A percentile compares a stretch with the other conserved stretches of the same genome.
phyloP scores from a whole-genome alignment of 768 basidiomycete species.

The Tylopilus plumbeoviolaceoides region DNA sequence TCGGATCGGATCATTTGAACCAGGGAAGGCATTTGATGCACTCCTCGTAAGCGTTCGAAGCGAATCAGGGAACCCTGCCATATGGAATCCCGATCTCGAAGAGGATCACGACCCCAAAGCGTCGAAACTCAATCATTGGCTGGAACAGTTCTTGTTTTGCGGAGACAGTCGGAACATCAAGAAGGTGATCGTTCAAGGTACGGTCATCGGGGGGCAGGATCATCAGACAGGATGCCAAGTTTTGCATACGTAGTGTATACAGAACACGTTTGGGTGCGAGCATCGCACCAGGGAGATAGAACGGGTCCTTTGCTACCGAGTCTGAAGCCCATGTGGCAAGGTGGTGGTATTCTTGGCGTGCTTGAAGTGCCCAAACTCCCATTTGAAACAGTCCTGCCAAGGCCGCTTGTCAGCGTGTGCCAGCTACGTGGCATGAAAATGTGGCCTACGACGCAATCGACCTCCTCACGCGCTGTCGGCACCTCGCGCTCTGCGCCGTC shows the following conservation, averaged over 20 bases:
- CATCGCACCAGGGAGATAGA: not conserved
- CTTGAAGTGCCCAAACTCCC: constrained; percentile 61
- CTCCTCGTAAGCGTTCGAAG: constrained; percentile 60
- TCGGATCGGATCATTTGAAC: constrained; percentile 69
- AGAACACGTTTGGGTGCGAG: constrained; percentile 1
- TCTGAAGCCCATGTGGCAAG: not conserved
- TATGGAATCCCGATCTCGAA: constrained; percentile 47
- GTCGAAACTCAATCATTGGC: constrained; percentile 43
- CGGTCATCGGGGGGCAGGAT: constrained; percentile 66
- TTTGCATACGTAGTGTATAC: constrained; percentile 3
- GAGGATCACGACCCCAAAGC: constrained; percentile 25
- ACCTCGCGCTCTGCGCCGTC: constrained; percentile 43
- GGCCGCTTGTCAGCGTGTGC: not conserved
- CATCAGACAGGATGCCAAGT: constrained; percentile 16
- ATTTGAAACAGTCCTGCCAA: constrained; percentile 69
- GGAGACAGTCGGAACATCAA: constrained; percentile 84
- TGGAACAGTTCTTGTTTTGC: constrained; percentile 84
- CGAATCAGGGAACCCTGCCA: constrained; percentile 49
- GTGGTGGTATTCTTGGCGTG: not conserved
- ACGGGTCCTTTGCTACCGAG: not conserved
- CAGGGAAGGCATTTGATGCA: constrained; percentile 90
- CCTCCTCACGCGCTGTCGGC: constrained; percentile 55
- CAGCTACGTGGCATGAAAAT: not conserved
- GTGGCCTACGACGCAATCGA: constrained; percentile 55
- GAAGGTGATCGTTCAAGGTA: constrained; percentile 81